Conservation (phyloP, 1,139 yeast species). For the Candida frijolesensis region DNA sequence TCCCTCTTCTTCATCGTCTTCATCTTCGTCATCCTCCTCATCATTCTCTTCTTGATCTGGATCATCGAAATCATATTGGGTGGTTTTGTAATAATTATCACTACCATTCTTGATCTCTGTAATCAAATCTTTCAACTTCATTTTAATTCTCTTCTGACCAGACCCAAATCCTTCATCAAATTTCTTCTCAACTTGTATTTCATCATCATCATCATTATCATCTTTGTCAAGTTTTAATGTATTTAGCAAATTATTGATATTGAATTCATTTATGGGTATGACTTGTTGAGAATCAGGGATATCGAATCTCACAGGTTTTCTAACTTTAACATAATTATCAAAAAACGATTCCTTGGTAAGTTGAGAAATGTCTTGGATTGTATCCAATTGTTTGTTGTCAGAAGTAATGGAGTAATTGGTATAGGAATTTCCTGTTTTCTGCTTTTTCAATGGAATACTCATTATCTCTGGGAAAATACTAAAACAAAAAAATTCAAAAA, state of each 20-base stretch:
- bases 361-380: not conserved
- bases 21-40: constrained; percentile 17
- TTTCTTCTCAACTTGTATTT: constrained; percentile 59
- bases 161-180: constrained; percentile 65
- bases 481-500: not conserved
- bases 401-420: not conserved
- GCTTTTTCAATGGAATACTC: not conserved
- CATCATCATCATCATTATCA: constrained; percentile 13
- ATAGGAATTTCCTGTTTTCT: constrained; percentile 5
- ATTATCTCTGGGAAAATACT: not conserved
- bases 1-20: constrained; percentile 15
- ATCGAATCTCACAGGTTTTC: constrained; percentile 43
- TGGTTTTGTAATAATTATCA: constrained; percentile 58
- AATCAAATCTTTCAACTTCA: constrained; percentile 52
- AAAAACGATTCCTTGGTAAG: constrained; percentile 23
- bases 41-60: constrained; percentile 17
- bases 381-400: not conserved
- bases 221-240: constrained; percentile 32
- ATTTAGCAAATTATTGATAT: constrained; percentile 34
- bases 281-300: constrained; percentile 24
- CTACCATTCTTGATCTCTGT: constrained; percentile 35
- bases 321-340: constrained; percentile 26
- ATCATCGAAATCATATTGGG: constrained; percentile 55
- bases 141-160: constrained; percentile 52
- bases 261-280: constrained; percentile 25